phyloP scores from a whole-genome alignment of 768 basidiomycete species.

The Hygrophorus pudorinus region DNA sequence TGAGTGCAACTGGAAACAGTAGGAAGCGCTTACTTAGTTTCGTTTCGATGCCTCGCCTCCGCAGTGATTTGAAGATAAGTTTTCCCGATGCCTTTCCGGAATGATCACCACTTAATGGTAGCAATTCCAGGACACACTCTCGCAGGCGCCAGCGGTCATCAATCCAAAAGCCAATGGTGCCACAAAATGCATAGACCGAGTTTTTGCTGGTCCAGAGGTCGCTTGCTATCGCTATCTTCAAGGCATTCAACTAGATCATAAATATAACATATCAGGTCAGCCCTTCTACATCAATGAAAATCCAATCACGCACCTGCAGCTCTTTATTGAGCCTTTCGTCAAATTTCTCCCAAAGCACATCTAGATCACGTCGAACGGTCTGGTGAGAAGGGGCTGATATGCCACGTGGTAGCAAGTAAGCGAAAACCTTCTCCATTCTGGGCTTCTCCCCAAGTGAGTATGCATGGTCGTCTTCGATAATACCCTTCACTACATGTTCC shows the following conservation, averaged over 20 bases:
- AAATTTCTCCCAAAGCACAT: not conserved
- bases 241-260: not conserved
- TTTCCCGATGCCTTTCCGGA: not conserved
- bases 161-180: too few relatives aligned
- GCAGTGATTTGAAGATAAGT: conserved; percentile 1
- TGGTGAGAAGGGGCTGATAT: conserved; percentile 1
- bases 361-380: conserved; percentile 1
- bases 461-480: not conserved
- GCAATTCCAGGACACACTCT: too few relatives aligned
- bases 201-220: too few relatives aligned
- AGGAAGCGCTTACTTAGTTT: conserved; percentile 1
- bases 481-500: not conserved
- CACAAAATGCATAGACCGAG: too few relatives aligned
- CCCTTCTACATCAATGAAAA: not conserved
- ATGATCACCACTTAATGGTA: too few relatives aligned
- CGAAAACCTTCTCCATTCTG: not conserved
- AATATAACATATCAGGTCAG: not conserved
- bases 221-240: not conserved
- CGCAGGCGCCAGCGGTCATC: too few relatives aligned
- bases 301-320: conserved; percentile 1
- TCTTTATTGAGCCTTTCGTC: not conserved
- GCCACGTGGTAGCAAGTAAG: conserved; percentile 1
- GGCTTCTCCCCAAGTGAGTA: conserved; percentile 1
- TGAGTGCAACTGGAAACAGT: not conserved
- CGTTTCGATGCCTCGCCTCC: not conserved